Conservation (phyloP, 192 early-diverging fungal species). For the Rhizoclosmatium globosum region DNA sequence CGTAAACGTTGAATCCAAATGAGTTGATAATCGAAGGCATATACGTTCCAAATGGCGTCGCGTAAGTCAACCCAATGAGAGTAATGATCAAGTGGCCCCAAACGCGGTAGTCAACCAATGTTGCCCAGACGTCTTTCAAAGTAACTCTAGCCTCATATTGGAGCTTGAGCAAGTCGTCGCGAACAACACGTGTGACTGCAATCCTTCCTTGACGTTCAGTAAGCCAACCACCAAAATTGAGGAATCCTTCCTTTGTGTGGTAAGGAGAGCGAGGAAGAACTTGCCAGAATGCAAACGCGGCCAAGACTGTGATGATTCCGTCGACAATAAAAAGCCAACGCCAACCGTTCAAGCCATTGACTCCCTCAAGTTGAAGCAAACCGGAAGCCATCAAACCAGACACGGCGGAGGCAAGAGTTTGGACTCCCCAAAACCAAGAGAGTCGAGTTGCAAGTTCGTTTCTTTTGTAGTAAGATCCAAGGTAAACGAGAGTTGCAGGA, state of each 20-base stretch:
- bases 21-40: slow-evolving; percentile 42
- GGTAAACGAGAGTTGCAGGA: too few species aligned
- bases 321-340: slow-evolving; percentile 74
- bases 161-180: slow-evolving; percentile 58
- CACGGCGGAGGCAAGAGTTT: too few species aligned
- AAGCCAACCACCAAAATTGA: slow-evolving; percentile 27
- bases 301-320: too few species aligned
- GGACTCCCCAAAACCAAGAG: too few species aligned
- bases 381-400: too few species aligned
- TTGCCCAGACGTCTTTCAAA: slow-evolving; percentile 27
- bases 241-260: too few species aligned
- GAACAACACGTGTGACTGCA: too few species aligned
- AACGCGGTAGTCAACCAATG: slow-evolving; percentile 37
- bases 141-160: slow-evolving; percentile 26
- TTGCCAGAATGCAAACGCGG: slow-evolving; percentile 62
- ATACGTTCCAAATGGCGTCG: slow-evolving; percentile 36
- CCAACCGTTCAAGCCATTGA: slow-evolving; percentile 66
- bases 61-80: slow-evolving; percentile 17
- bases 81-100: too few species aligned
- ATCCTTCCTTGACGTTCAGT: slow-evolving; percentile 59
- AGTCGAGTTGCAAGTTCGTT: too few species aligned
- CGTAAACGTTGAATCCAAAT: slow-evolving; percentile 39
- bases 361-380: slow-evolving; percentile 62
- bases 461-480: too few species aligned
- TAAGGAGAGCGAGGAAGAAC: slow-evolving; percentile 60